Evolutionary conservation across 1,284 basidiomycete genomes (phyloP), one percentile per base, ranked within the genome.

Genomic region (Papiliotrema terrestris): DNA sequence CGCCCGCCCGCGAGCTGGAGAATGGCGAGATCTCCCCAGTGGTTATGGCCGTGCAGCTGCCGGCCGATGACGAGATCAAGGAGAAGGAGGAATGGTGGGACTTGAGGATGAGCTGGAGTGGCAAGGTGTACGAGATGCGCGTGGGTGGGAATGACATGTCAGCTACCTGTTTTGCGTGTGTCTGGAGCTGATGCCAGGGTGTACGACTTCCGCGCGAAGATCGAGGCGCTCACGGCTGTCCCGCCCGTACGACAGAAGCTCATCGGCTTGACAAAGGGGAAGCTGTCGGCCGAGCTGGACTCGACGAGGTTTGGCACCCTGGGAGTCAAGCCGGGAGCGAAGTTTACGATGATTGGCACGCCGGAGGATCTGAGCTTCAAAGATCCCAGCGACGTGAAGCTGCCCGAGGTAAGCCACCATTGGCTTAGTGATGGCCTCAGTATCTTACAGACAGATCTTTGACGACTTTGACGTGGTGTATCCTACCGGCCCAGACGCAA

Each of bases 221-320:
- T 96, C 38, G 83, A 86, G 60, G 81, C 79, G 35, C 72, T 91
- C 54, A 95, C 91, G 1, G 82, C 81, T 55, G 89, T 96, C 1
- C 90, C 91, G 2, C 83, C 86, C 25, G 88, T 89, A 61, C 81
- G 91, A 17, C 91, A 95, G 78, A 95, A 96, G 80, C 86, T 95
- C 52, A 80, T 94, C 14, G 90, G 90, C 1, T 77, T 95, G 26
- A 85, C 60, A 9, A 90, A 89, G 65, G 89, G 89, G 37, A 92
- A 89, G 72, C 78, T 94, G 13, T 88, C 89, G 4, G 79, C 83
- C 2, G 88, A 92, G 83, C 89, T 84, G 72, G 71, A 74, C 58
- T 63, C 59, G 26, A 55, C 42, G 35, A 51, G 67, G 17, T 65
- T 71, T 39, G 62, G 60, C n/a, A 53, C 59, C 19, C 37, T 72